Evolutionary conservation across 1,284 basidiomycete species (phyloP).

Genomic region (Leccinum pachyderme): DNA sequence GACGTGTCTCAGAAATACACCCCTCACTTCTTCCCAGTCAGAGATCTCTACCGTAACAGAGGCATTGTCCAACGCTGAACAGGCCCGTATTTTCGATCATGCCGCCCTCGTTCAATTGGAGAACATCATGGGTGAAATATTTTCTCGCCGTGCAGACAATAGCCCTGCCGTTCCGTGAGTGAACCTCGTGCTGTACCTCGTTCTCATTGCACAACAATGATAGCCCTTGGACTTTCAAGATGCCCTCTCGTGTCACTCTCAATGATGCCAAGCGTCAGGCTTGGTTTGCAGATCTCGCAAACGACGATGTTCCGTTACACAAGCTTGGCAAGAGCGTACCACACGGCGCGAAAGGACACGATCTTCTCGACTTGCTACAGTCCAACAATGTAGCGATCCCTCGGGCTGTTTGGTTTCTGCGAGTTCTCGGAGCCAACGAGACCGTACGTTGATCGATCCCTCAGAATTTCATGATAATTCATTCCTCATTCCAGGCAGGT

Average conservation of each 20-base stretch:
- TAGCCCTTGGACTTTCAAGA: constrained; percentile 76
- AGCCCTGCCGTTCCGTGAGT: constrained; percentile 63
- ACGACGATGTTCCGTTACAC: constrained; percentile 83
- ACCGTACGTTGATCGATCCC: constrained; percentile 50
- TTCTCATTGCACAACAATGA: not conserved
- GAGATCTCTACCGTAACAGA: constrained; percentile 41
- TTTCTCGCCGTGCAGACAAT: constrained; percentile 58
- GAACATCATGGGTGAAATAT: constrained; percentile 78
- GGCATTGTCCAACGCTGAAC: constrained; percentile 53
- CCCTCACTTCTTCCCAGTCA: constrained; percentile 17
- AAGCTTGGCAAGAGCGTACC: constrained; percentile 91
- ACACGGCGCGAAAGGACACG: constrained; percentile 90
- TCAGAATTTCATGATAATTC: not conserved
- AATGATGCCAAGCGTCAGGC: constrained; percentile 86
- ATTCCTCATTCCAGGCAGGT: constrained; percentile 49
- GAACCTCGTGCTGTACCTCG: not conserved
- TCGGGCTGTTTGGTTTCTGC: constrained; percentile 93
- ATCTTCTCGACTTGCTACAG: constrained; percentile 87
- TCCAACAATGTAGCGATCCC: constrained; percentile 78
- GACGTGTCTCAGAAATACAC: constrained; percentile 20
- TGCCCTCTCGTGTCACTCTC: constrained; percentile 86
- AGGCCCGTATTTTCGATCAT: constrained; percentile 48
- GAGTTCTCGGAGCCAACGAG: constrained; percentile 94
- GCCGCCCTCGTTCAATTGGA: constrained; percentile 68
- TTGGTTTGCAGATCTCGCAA: constrained; percentile 91